A percentile compares a stretch with the other conserved stretches of the same genome.
Conservation (phyloP, 768 basidiomycete species). For the Phylloporus arenicola region DNA sequence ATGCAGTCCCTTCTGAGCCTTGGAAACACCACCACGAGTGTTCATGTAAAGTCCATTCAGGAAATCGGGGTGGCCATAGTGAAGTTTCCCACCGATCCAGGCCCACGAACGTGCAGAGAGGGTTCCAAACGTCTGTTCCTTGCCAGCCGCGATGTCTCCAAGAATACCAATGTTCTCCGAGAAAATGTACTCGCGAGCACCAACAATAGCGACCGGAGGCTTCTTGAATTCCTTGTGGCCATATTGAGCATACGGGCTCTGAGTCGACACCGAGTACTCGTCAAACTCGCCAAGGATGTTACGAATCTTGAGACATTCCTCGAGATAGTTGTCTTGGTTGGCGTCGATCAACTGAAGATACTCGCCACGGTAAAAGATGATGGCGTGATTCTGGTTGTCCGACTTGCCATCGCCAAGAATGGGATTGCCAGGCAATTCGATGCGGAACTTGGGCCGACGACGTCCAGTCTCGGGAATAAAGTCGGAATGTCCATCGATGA, state of each 20-base stretch:
- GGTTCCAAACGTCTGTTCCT: conserved; percentile 99
- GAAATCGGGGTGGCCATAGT: conserved; percentile 99
- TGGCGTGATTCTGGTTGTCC: conserved; percentile 99
- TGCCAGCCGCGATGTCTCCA: conserved; percentile 96
- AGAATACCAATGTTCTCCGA: conserved; percentile 99
- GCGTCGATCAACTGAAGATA: conserved; percentile 99
- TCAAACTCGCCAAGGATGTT: conserved; percentile 98
- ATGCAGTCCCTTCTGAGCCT: conserved; percentile 99
- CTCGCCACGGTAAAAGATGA: conserved; percentile 98
- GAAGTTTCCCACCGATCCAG: conserved; percentile 97
- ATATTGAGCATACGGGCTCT: conserved; percentile 91
- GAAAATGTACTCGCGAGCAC: conserved; percentile 99
- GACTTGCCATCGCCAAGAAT: conserved; percentile 99
- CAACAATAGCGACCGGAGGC: conserved; percentile 92
- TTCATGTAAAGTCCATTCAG: conserved; percentile 96
- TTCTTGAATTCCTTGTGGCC: conserved; percentile 83
- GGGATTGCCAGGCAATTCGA: conserved; percentile 97
- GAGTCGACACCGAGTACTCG: conserved; percentile 77
- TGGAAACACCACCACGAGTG: conserved; percentile 96
- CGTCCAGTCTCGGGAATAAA: conserved; percentile 85
- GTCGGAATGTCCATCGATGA: conserved; percentile 98
- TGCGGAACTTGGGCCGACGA: conserved; percentile 93
- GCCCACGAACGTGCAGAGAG: conserved; percentile 93
- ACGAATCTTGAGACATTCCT: conserved; percentile 98
- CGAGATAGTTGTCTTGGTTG: conserved; percentile 99